A percentile compares a stretch with the other conserved stretches of the same genome.
phyloP scores from a whole-genome alignment of 768 basidiomycete genomes.

The Phlebiopsis gigantea region DNA sequence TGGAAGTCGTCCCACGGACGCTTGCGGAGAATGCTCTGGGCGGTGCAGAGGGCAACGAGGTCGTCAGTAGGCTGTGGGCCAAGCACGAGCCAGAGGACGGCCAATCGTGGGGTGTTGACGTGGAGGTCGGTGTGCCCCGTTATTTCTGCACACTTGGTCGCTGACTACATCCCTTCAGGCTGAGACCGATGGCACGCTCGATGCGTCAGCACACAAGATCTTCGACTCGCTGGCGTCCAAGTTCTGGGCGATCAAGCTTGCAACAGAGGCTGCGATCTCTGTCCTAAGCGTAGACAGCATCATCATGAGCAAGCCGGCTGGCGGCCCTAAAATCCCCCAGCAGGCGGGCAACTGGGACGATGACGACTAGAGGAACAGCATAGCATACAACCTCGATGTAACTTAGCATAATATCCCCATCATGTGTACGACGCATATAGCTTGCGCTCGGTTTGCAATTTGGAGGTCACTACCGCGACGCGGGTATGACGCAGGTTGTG shows the following conservation, averaged over 20 bases:
- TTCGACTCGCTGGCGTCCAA: conserved; percentile 88
- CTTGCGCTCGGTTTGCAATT: not conserved
- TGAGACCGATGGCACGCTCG: conserved; percentile 74
- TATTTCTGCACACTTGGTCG: no score
- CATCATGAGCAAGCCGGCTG: conserved; percentile 94
- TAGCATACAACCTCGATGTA: conserved; percentile 3
- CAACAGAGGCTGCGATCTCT: conserved; percentile 85
- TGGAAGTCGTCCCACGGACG: conserved; percentile 90
- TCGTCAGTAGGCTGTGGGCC: conserved; percentile 83
- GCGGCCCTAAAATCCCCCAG: conserved; percentile 83
- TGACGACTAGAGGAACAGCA: conserved; percentile 30
- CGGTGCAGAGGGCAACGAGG: conserved; percentile 88
- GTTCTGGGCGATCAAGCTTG: conserved; percentile 85
- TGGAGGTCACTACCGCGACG: not conserved
- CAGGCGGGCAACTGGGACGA: conserved; percentile 87
- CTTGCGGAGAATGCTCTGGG: conserved; percentile 94
- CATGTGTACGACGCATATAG: not conserved
- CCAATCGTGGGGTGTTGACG: conserved; percentile 78
- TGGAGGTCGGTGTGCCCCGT: conserved; percentile 56
- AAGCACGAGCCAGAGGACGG: conserved; percentile 79
- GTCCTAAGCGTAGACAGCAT: conserved; percentile 96
- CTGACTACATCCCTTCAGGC: conserved; percentile 43
- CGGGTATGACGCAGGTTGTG: not conserved
- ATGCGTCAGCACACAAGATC: conserved; percentile 58
- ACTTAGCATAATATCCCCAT: not conserved